phyloP scores from a whole-genome alignment of 2,329 filamentous ascomycete genomes.

The Zymoseptoria pseudotritici region DNA sequence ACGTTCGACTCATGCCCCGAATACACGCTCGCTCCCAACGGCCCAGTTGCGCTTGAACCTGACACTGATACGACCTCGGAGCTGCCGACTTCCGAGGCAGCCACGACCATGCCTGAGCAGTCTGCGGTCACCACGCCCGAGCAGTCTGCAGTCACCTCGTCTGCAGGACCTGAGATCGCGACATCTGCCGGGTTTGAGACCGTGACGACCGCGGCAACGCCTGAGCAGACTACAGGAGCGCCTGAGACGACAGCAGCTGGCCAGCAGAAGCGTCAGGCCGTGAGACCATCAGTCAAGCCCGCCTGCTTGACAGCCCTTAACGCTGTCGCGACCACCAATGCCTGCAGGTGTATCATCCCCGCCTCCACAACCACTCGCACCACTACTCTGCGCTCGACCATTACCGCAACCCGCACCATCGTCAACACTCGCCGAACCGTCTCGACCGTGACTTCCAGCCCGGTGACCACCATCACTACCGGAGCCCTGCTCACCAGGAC shows the following conservation, averaged over 20 bases:
- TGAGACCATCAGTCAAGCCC: neutral
- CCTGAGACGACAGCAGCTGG: neutral
- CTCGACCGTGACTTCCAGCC: neutral
- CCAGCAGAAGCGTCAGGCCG: neutral
- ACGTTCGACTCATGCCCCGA: neutral
- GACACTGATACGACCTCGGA: neutral
- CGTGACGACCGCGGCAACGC: neutral
- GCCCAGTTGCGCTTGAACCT: neutral
- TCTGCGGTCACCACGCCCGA: neutral
- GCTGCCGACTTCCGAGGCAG: neutral
- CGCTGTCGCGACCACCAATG: neutral
- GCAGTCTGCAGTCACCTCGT: neutral
- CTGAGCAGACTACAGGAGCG: neutral
- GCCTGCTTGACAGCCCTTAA: neutral
- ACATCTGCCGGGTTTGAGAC: no score
- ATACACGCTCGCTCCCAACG: neutral
- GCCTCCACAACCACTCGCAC: neutral
- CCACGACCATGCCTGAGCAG: neutral
- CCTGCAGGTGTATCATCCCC: neutral
- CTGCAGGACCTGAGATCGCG: no score
- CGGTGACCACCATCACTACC: neutral
- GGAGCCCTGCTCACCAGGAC: neutral
- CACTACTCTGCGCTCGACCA: neutral
- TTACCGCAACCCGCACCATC: neutral
- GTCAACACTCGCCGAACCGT: neutral